Evolutionary conservation across 106 monocot genomes (phyloP).

Genomic region (Dendrobium officinale): DNA sequence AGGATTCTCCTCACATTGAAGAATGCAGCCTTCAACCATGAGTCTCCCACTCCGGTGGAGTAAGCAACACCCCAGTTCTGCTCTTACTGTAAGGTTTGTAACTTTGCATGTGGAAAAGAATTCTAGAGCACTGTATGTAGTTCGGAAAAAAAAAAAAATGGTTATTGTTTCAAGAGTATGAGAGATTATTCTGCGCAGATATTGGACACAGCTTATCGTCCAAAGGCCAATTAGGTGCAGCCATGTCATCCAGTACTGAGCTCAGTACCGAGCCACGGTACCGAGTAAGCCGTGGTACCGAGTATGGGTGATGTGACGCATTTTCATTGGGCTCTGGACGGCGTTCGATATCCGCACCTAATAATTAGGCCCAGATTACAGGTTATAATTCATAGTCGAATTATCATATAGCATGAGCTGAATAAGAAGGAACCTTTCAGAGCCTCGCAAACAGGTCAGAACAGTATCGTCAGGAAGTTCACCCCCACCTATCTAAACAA

Average conservation of each 20-base stretch:
- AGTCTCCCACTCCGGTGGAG: slow-evolving; percentile 79
- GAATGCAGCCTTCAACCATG: slow-evolving; percentile 80
- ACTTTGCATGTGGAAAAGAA: slow-evolving; percentile 93
- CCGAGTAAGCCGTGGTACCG: too few species aligned
- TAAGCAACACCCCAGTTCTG: slow-evolving; percentile 88
- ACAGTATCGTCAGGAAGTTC: slow-evolving; percentile 82
- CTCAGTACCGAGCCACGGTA: too few species aligned
- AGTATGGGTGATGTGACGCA: too few species aligned
- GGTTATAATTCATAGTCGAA: not conserved
- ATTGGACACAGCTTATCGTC: too few species aligned
- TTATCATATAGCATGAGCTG: not conserved
- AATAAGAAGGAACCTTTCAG: slow-evolving; percentile 54
- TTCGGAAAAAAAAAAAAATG: not conserved
- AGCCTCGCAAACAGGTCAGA: slow-evolving; percentile 86
- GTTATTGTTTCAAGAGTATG: too few species aligned
- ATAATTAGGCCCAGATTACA: too few species aligned
- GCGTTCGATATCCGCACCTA: too few species aligned
- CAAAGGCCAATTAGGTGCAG: too few species aligned
- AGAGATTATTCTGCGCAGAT: too few species aligned
- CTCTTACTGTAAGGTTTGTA: slow-evolving; percentile 78
- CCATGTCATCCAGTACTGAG: too few species aligned
- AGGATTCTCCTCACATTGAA: slow-evolving; percentile 90
- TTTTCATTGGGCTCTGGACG: too few species aligned
- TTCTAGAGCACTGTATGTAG: slow-evolving; percentile 65
- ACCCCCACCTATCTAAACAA: slow-evolving; percentile 78